Evolutionary conservation across 306 rosid genomes (phyloP).

Genomic region (Cicer bijugum): DNA sequence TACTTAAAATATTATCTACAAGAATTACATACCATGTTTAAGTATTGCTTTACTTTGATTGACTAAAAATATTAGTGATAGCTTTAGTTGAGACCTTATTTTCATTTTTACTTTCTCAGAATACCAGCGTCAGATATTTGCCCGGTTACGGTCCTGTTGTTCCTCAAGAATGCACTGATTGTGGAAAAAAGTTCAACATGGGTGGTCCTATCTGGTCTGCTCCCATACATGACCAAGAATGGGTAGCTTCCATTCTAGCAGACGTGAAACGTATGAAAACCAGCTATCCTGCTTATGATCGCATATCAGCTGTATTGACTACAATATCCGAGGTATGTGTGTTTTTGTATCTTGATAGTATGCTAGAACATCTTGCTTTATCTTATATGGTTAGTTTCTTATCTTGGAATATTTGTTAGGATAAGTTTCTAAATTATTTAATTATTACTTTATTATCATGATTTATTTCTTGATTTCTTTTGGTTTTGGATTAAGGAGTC

Average conservation of each 20-base stretch:
- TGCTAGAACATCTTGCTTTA: too few species aligned
- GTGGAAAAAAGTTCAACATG: constrained; percentile 92
- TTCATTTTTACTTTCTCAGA: constrained; percentile 52
- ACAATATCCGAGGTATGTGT: constrained; percentile 87
- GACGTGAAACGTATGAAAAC: constrained; percentile 74
- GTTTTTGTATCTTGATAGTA: not conserved
- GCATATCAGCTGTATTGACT: constrained; percentile 84
- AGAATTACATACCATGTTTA: not conserved
- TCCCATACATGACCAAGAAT: constrained; percentile 92
- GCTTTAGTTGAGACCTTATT: constrained; percentile 20
- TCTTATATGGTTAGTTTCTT: too few species aligned
- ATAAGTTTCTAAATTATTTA: too few species aligned
- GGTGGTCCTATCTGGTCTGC: constrained; percentile 99
- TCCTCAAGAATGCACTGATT: constrained; percentile 86
- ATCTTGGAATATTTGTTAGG: too few species aligned
- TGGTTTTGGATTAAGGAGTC: too few species aligned
- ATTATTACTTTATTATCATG: too few species aligned
- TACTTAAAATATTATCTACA: too few species aligned
- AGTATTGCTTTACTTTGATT: constrained; percentile 15
- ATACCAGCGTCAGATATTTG: constrained; percentile 77
- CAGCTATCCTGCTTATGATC: constrained; percentile 84
- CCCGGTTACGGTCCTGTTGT: constrained; percentile 92
- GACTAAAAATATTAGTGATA: constrained; percentile 15
- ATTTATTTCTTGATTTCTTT: too few species aligned
- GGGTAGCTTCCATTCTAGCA: constrained; percentile 81